Conservation (phyloP, 805 yeast genomes). For the Hanseniaspora pseudoguilliermondii region DNA sequence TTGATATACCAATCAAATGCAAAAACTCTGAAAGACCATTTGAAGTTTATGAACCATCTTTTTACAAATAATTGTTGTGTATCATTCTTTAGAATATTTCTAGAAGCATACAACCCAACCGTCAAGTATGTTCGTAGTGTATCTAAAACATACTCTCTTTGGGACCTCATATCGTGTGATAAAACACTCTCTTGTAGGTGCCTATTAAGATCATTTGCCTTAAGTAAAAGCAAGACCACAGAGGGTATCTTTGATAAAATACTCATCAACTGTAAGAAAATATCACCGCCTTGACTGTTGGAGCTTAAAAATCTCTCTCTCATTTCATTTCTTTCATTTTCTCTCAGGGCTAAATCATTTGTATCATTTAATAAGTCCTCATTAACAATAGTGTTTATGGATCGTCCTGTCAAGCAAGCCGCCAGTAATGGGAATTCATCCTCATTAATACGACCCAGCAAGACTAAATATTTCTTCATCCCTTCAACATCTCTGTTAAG, state of each 20-base stretch:
- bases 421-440: slow-evolving; percentile 74
- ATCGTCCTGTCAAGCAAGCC: slow-evolving; percentile 91
- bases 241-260: slow-evolving; percentile 71
- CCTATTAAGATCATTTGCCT: slow-evolving; percentile 88
- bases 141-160: neutral
- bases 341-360: slow-evolving; percentile 33
- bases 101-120: slow-evolving; percentile 11
- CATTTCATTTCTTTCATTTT: slow-evolving; percentile 58
- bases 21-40: neutral
- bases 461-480: slow-evolving; percentile 64
- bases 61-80: neutral
- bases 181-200: slow-evolving; percentile 66
- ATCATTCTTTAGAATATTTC: slow-evolving; percentile 2
- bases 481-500: slow-evolving; percentile 52
- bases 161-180: neutral
- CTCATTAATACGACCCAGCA: slow-evolving; percentile 65
- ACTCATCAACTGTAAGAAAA: slow-evolving; percentile 64
- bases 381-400: slow-evolving; percentile 58
- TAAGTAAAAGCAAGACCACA: slow-evolving; percentile 70
- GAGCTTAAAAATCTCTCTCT: slow-evolving; percentile 42
- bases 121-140: slow-evolving; percentile 4
- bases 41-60: neutral
- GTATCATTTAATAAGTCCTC: slow-evolving; percentile 35
- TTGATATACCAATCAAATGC: neutral
- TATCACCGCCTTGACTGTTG: slow-evolving; percentile 30